Conservation (phyloP, 441 rosid species). For the Populus trichocarpa region DNA sequence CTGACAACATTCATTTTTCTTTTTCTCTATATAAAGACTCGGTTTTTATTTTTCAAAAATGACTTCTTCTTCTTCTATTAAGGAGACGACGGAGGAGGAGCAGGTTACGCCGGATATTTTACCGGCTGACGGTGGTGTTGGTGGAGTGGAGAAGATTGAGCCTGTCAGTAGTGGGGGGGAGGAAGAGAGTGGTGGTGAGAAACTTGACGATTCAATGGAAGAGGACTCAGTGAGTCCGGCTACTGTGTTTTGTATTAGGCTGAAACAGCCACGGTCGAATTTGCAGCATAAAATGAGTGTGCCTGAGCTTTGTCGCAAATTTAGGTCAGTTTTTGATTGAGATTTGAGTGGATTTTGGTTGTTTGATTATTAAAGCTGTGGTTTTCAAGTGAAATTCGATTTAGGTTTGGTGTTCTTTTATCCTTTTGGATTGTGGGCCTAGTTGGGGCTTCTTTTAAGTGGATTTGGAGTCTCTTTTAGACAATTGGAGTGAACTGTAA, state of each 20-base stretch:
- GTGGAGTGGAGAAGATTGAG: constrained; percentile 20
- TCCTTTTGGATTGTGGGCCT: too few relatives aligned
- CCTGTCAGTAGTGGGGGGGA: constrained; percentile 8
- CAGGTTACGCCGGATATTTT: constrained; percentile 20
- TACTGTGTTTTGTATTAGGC: constrained; percentile 80
- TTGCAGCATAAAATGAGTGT: constrained; percentile 82
- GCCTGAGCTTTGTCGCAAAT: constrained; percentile 87
- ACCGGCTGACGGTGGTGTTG: constrained; percentile 12
- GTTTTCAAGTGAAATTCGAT: not conserved
- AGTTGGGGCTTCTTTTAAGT: too few relatives aligned
- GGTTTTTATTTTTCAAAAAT: constrained; percentile 43
- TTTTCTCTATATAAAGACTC: constrained; percentile 29
- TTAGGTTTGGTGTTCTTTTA: not conserved
- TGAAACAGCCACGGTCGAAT: constrained; percentile 79
- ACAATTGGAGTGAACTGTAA: too few relatives aligned
- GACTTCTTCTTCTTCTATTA: constrained; percentile 20
- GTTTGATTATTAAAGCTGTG: not conserved
- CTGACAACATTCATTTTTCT: constrained; percentile 25
- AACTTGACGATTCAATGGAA: constrained; percentile 64
- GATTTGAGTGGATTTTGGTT: not conserved
- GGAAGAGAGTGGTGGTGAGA: constrained; percentile 33
- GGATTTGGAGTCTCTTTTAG: too few relatives aligned
- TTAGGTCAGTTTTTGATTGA: constrained; percentile 46
- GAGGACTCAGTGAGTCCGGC: constrained; percentile 78
- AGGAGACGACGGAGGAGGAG: constrained; percentile 37